Base-by-base conservation (phyloP, 148 eudicot genomes). In the Linanthus parryae region DNA sequence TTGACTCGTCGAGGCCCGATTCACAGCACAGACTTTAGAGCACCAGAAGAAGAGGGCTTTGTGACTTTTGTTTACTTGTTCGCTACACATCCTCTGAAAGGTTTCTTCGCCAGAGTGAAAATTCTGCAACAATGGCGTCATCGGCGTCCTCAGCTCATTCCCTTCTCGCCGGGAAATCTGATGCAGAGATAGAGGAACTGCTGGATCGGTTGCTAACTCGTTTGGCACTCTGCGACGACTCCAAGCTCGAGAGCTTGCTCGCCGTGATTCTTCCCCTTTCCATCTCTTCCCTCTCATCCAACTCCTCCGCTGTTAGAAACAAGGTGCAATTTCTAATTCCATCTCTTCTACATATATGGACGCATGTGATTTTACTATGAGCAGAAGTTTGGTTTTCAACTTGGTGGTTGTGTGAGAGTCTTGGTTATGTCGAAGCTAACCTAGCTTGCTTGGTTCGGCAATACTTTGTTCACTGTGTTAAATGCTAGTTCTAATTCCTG, bases 141-240 rank as follows among this genome's bases (percentile, higher is more conserved):
- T 44, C 41, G 19, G 16, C 61, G 16, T 44, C 55, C 13, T 25
- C 49, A 41, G 27, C 59, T 42, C 20, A 68, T 12, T 17, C 65
- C 3, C 11, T 41, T 13, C 28, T 67, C 1, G 29, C 70, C 7
- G 71, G 52, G 34, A 77, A 73, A 60, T 76, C 94, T 26, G 95
- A 87, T 30, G 68, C 20, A 1, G 94, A 86, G 54, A 82, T 64
- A 46, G 83, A 69, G 60, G 96, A 87, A 34, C 54, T 87, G 63
- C 69, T 92, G 13, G 96, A 81, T 52, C 77, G 87, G 55, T 79
- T 92, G 95, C 64, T 87, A 11, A 87, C 98, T 23, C 79, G 82
- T 4, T 66, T 92, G 30, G 98, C 98, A 0, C 84, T 92, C 2
- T 92, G 94, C 53, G 98, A 89, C 26, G 94, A 87, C 59, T 71